Base-by-base conservation (phyloP, 164 flowering plant species). In the Euptelea pleiosperma region DNA sequence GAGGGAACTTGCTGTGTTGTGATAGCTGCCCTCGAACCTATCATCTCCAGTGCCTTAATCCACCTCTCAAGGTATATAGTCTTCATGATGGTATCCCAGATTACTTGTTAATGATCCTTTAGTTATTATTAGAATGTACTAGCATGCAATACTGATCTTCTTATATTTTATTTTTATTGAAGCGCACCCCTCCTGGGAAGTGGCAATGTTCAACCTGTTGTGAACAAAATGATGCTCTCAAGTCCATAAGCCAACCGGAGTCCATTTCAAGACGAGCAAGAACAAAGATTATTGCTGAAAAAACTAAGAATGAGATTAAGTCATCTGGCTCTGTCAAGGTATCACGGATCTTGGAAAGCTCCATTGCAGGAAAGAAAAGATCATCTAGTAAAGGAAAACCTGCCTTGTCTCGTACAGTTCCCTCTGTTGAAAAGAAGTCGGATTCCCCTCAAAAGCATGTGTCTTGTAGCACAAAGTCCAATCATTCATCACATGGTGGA, bases 1-100 rank as follows among this genome's bases (percentile, higher is more conserved):
- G 99, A 63, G 98, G 98, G 55, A 82, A 86, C 76, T 75, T 92
- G 78, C 80, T 92, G 9, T 92, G 98, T 71, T 92, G 98, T 72
- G 98, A 92, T 70, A 73, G 84, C 64, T 92, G 98, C 67, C 98
- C 98, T 34, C 70, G 87, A 26, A 84, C 91, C 7, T 92, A 92
- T 77, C 98, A 92, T 81, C 80, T 87, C n/a, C 82, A 87, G 62
- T 92, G 98, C 75, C 95, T 92, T 55, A 75, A 78, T 74, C 98
- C 98, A 24, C 96, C 96, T 62, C 91, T 92, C 63, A 83, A 92
- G 98, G 98, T 92, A 78, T 65, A 40, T 60, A 66, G 9, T 47
- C 28, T 45, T 53, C n/a, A 40, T 34, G 46, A 28, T 39, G 6
- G 34, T 49, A 6, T 42, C 29, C 28, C 5, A 6, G 6, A 21